Conservation (phyloP, 805 yeast species). For the Tetrapisispora phaffii region DNA sequence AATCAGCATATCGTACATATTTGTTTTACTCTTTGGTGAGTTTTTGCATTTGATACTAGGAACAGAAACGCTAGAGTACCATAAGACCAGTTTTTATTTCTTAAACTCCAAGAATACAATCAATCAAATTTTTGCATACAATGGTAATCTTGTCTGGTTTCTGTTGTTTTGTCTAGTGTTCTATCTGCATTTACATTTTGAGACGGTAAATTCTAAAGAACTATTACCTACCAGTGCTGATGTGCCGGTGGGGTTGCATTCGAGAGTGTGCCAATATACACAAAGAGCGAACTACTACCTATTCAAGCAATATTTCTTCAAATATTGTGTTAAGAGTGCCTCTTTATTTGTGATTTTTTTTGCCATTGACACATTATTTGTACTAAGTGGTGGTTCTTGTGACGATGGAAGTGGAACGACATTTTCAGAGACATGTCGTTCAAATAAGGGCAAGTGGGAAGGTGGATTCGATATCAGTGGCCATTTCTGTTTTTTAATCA, state of each 20-base stretch:
- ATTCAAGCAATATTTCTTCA: conserved; percentile 17
- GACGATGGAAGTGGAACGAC: conserved; percentile 11
- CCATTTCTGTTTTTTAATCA: conserved; percentile 39
- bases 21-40: neutral
- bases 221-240: conserved; percentile 7
- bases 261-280: neutral
- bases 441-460: conserved; percentile 33
- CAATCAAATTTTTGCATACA: conserved; percentile 31
- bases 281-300: conserved; percentile 5
- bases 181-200: conserved; percentile 11
- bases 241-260: neutral
- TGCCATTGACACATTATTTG: conserved; percentile 28
- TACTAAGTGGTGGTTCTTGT: conserved; percentile 31
- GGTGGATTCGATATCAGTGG: conserved; percentile 48
- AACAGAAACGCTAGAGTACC: neutral
- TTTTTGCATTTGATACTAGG: neutral
- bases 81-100: conserved; percentile 14
- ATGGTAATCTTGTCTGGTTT: conserved; percentile 27
- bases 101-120: conserved; percentile 22
- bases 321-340: conserved; percentile 19
- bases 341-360: conserved; percentile 19
- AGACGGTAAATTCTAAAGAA: conserved; percentile 4
- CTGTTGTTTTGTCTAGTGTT: conserved; percentile 18
- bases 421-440: conserved; percentile 28
- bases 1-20: neutral